Conservation (phyloP, 305 asterid genomes). For the Fraxinus angustifolia region DNA sequence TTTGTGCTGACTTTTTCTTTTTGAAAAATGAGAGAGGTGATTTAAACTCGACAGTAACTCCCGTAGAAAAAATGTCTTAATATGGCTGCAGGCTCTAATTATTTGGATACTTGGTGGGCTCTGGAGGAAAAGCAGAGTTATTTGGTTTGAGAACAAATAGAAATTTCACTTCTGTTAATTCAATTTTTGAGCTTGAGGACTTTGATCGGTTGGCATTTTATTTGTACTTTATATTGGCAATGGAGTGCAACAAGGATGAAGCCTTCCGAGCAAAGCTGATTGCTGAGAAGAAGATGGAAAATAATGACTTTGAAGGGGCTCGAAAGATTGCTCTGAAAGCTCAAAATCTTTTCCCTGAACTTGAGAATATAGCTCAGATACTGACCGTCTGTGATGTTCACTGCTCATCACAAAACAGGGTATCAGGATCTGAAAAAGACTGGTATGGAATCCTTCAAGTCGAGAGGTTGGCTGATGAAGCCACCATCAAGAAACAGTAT, state of each 20-base stretch:
- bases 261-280: constrained; percentile 79
- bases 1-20: neutral
- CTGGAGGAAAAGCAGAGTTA: neutral
- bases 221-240: constrained; percentile 18
- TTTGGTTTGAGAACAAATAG: neutral
- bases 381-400: constrained; percentile 71
- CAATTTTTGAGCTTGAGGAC: neutral
- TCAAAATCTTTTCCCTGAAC: constrained; percentile 61
- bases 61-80: constrained; percentile 11
- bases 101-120: neutral
- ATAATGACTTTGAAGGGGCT: constrained; percentile 74
- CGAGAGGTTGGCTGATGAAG: constrained; percentile 57
- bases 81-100: constrained; percentile 26
- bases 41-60: neutral
- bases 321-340: constrained; percentile 64
- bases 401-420: constrained; percentile 56
- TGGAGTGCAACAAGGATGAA: constrained; percentile 95
- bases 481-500: constrained; percentile 63
- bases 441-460: constrained; percentile 81
- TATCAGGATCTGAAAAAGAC: constrained; percentile 63
- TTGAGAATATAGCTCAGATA: constrained; percentile 66
- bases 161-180: neutral
- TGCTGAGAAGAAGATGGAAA: constrained; percentile 69
- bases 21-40: neutral
- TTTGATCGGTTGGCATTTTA: neutral